These are phyloP conservation scores for Fraxinus anomala DNA, from an alignment of 257 asterid genomes.

Conservation along the genomic window DNA sequence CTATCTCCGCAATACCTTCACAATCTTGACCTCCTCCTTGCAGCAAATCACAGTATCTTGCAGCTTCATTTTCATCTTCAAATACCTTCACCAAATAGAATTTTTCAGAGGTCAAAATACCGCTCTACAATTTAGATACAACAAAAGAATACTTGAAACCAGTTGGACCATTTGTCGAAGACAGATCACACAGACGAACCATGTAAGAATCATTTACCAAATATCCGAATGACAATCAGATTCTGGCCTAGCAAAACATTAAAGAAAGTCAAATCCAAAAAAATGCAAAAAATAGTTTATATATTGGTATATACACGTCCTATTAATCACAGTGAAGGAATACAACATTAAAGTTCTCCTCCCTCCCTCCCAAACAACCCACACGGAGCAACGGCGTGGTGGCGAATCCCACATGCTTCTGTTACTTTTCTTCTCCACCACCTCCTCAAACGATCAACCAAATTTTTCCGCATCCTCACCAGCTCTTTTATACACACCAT, in stretches of 20 bases:
- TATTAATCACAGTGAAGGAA: too few relatives aligned
- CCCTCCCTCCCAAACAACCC: not conserved
- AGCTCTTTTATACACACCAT: not conserved
- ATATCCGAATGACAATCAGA: not conserved
- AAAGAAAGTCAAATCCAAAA: not conserved
- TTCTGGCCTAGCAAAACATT: not conserved
- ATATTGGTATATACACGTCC: not conserved
- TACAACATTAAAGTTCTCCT: not conserved
- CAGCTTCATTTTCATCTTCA: conserved; percentile 92
- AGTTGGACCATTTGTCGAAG: not conserved
- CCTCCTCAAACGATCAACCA: not conserved
- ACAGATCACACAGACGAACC: not conserved
- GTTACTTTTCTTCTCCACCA: not conserved
- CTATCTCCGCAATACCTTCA: conserved; percentile 93
- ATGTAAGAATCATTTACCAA: not conserved
- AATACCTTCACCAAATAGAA: conserved; percentile 52
- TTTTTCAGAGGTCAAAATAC: not conserved
- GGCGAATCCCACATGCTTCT: not conserved
- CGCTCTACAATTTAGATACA: not conserved
- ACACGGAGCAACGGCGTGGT: not conserved
- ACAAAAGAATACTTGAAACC: not conserved
- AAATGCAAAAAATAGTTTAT: not conserved
- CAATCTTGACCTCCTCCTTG: conserved; percentile 93
- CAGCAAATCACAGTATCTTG: conserved; percentile 82
- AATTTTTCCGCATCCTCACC: not conserved